Conservation (phyloP, 768 basidiomycete genomes). For the Nidularia pulvinata region DNA sequence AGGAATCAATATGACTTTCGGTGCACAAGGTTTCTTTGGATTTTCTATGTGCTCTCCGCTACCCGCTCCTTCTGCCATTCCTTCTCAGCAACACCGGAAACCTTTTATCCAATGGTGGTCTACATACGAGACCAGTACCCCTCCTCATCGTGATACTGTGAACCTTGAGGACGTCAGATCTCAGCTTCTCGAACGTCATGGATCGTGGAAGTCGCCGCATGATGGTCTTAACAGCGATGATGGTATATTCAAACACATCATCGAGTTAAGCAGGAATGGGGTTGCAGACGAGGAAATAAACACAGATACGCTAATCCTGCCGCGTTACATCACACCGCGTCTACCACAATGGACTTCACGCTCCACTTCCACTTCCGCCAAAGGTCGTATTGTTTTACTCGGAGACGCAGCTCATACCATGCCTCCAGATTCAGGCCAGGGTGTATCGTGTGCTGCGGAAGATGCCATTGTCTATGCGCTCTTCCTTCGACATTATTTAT, state of each 20-base stretch:
- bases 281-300: constrained; percentile 1
- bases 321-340: constrained; percentile 30
- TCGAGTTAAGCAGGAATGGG: too few species aligned
- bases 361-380: constrained; percentile 9
- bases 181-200: constrained; percentile 27
- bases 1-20: constrained; percentile 34
- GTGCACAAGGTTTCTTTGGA: constrained; percentile 34
- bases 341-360: constrained; percentile 31
- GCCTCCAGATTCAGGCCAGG: constrained; percentile 41
- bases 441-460: constrained; percentile 36
- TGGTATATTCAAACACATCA: too few species aligned
- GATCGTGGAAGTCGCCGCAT: constrained; percentile 29
- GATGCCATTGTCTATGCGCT: constrained; percentile 33
- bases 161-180: constrained; percentile 11
- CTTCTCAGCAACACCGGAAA: neutral
- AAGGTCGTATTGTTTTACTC: constrained; percentile 32
- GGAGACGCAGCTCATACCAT: constrained; percentile 45
- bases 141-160: constrained; percentile 19
- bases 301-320: constrained; percentile 24
- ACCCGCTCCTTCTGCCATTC: neutral
- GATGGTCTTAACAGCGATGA: constrained; percentile 16
- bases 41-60: constrained; percentile 22
- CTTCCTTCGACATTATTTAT: constrained; percentile 27
- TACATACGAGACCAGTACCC: constrained; percentile 26
- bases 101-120: constrained; percentile 38